These are phyloP conservation scores for Cercis canadensis DNA, from an alignment of 306 rosid species.

Conservation along the genomic window DNA sequence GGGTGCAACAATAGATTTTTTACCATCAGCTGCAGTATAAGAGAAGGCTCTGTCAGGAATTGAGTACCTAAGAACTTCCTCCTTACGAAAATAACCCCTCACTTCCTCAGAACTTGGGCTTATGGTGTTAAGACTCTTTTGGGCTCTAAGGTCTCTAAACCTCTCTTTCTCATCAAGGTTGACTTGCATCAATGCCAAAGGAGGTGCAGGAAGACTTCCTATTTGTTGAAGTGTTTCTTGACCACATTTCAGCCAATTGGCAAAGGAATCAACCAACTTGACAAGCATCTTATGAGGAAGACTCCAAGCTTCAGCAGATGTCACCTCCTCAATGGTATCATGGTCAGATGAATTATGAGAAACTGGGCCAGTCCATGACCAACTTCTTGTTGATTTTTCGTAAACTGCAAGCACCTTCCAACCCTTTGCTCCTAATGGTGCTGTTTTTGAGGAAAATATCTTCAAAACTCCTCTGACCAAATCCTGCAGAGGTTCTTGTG, in stretches of 20 bases:
- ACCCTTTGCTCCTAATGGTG: slow-evolving; percentile 96
- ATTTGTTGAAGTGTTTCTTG: slow-evolving; percentile 97
- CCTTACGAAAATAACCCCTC: slow-evolving; percentile 85
- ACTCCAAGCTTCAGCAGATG: slow-evolving; percentile 94
- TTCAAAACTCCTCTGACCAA: slow-evolving; percentile 97
- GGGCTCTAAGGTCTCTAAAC: slow-evolving; percentile 95
- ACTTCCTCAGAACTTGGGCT: slow-evolving; percentile 92
- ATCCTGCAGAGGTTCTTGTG: slow-evolving; percentile 96
- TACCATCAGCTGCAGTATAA: slow-evolving; percentile 97
- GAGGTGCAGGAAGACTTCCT: slow-evolving; percentile 98
- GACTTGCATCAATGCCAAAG: slow-evolving; percentile 86
- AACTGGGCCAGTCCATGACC: slow-evolving; percentile 94
- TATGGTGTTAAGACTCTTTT: slow-evolving; percentile 96
- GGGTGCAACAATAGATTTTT: slow-evolving; percentile 96
- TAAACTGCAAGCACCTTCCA: slow-evolving; percentile 87
- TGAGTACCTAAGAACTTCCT: slow-evolving; percentile 95
- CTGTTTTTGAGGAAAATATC: slow-evolving; percentile 94
- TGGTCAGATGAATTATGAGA: slow-evolving; percentile 60
- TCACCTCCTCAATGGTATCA: slow-evolving; percentile 74
- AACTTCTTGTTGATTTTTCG: slow-evolving; percentile 78
- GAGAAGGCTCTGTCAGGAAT: slow-evolving; percentile 99
- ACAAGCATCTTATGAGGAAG: slow-evolving; percentile 96
- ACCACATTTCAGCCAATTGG: slow-evolving; percentile 99
- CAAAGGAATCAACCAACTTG: slow-evolving; percentile 95
- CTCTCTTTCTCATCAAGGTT: slow-evolving; percentile 98